Base-by-base conservation (phyloP, 805 yeast genomes). In the Saccharomycopsis javanensis region DNA sequence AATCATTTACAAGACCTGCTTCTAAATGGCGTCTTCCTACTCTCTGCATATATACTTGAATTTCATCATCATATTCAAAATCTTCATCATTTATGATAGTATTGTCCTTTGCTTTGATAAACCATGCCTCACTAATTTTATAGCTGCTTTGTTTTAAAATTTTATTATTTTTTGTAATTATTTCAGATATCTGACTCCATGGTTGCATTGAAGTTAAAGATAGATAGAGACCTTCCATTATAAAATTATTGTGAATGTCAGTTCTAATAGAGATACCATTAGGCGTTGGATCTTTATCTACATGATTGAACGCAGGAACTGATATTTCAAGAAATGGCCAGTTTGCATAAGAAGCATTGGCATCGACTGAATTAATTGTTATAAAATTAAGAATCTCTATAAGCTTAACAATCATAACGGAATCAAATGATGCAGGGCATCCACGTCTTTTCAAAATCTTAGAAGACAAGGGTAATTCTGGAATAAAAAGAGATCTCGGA, bases 361-460 rank as follows among this genome's bases (percentile, higher is more conserved):
- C 5, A 4, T 62, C 51, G 20, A 10, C n/a, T 23, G 3, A 50
- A 55, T 23, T 34, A 42, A 25, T n/a, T 23, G 34, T 55, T 52
- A 34, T 25, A 23, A 28, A 50, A 1, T 64, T 62, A 28, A 79
- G 62, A 8, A 67, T 59, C 53, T 61, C 62, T 18, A 68, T 70
- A 16, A 76, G 64, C 4, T 60, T 65, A 0, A 72, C 75, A 15
- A 78, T 72, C 50, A 72, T 75, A 11, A 69, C 66, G 5, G 86
- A 79, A 65, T 91, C 91, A 71, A 91, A 92, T 0, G 97, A 90
- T 63, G 76, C 80, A 1, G 96, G 95, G 0, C 96, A 85, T 0
- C 97, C 97, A 53, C 97, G 76, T 60, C 88, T 74, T 72, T 10
- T 67, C 72, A 0, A 88, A 76, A 62, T 88, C 79, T 8, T 72